Evolutionary conservation across 2,329 filamentous ascomycete species (phyloP), one percentile per base, ranked within the genome.

Genomic region (Xylaria polymorpha): DNA sequence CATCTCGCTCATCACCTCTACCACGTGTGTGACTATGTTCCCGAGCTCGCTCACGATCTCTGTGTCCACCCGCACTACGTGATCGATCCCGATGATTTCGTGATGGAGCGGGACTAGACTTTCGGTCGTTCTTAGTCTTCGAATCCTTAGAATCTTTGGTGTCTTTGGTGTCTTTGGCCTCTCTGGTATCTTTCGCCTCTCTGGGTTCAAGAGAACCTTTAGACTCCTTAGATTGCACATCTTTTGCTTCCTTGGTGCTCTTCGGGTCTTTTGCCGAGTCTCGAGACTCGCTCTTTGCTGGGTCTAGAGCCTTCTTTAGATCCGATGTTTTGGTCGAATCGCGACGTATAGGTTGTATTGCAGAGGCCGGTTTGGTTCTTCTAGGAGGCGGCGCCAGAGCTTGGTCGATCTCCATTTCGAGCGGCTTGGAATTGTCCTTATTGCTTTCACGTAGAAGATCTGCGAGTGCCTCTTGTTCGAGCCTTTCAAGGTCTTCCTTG

Each of bases 401-500:
- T 59, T 85, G 82, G 68, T 89, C 87, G 46, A 89, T 80, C 71
- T 90, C 87, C 55, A 88, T 75, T 73, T 89, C 87, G 8, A 83
- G 85, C 64, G 85, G 83, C 68, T 85, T 84, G 2, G 81, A 79
- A 3, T 81, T 77, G 32, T 82, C 80, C 51, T 84, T 83, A 62
- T 84, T 87, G 77, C 87, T 89, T 73, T 89, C 87, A n/a, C 87
- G 83, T 14, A 90, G 77, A 15, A 90, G 81, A 68, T 90, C 85
- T 22, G 85, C 86, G 67, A 90, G 79, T 1, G 87, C 87, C 72
- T 88, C 86, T 73, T 85, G 84, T 73, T 90, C 87, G 8, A 90
- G 81, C 20, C 84, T 82, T 63, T 88, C 84, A 32, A 86, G 83
- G 46, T 90, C 87, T 71, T 89, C 87, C 68, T 88, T 85, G 7